Conservation (phyloP, 768 basidiomycete genomes). For the Russula sp. region DNA sequence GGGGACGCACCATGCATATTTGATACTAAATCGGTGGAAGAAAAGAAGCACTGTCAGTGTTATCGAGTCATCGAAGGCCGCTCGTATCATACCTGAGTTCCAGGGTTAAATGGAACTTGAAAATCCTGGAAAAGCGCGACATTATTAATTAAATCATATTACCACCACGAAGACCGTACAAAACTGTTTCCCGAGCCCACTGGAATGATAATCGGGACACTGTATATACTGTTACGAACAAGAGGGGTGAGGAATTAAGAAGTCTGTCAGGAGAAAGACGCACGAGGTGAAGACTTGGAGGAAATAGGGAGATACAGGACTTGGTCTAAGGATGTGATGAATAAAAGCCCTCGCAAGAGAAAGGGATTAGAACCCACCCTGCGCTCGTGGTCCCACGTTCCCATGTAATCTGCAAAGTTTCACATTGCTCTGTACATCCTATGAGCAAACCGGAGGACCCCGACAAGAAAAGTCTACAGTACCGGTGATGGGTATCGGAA, state of each 20-base stretch:
- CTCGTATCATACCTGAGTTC: constrained; percentile 45
- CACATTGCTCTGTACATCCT: constrained; percentile 36
- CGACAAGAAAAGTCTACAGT: background rate
- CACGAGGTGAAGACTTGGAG: constrained; percentile 63
- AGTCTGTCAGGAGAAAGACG: constrained; percentile 32
- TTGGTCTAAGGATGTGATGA: constrained; percentile 42
- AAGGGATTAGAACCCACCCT: constrained; percentile 32
- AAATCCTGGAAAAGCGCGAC: constrained; percentile 45
- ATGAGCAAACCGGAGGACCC: background rate
- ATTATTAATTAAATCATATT: constrained; percentile 6
- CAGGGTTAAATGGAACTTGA: constrained; percentile 56
- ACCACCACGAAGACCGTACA: constrained; percentile 39
- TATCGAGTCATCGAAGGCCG: background rate
- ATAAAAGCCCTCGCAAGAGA: background rate
- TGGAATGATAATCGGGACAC: constrained; percentile 50
- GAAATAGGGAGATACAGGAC: constrained; percentile 54
- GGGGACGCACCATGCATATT: constrained; percentile 57
- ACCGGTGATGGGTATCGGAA: too few species aligned
- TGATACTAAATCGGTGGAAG: constrained; percentile 48
- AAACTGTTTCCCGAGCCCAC: constrained; percentile 48
- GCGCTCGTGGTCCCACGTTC: constrained; percentile 30
- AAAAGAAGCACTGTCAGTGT: background rate
- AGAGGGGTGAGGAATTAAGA: background rate
- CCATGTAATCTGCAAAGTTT: constrained; percentile 37
- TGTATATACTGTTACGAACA: constrained; percentile 42